A percentile compares a stretch with the other conserved stretches of the same genome.
These are phyloP conservation scores for Sordariomycetes sp. DNA, from an alignment of 2,329 filamentous ascomycete species.

Conservation along the genomic window DNA sequence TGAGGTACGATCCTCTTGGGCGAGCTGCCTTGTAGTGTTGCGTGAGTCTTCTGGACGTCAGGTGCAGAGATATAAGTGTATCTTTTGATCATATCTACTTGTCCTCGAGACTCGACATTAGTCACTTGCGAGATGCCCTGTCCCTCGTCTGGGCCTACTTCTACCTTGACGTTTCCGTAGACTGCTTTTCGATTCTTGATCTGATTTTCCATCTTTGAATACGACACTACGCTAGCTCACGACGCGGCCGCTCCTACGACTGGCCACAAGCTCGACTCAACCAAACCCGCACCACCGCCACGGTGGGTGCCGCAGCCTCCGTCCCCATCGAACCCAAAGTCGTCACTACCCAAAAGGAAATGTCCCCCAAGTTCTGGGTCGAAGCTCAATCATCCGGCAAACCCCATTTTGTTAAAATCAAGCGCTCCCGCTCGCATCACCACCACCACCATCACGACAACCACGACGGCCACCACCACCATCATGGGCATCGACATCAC, in stretches of 20 bases:
- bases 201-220: no score
- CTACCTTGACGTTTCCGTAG: neutral
- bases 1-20: no score
- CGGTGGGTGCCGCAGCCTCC: slow-evolving; percentile 9
- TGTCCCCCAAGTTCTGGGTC: slow-evolving; percentile 18
- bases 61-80: no score
- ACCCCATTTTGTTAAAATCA: slow-evolving; percentile 27
- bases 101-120: neutral
- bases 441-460: slow-evolving; percentile 10
- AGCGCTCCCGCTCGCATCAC: slow-evolving; percentile 25
- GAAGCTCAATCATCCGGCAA: slow-evolving; percentile 23
- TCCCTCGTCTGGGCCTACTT: neutral
- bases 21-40: neutral
- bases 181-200: neutral
- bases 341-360: slow-evolving; percentile 1
- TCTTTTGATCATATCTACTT: neutral
- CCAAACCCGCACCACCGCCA: slow-evolving; percentile 5
- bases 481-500: slow-evolving; percentile 6
- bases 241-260: no score
- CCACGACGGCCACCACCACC: slow-evolving; percentile 16
- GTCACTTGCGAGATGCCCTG: neutral
- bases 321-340: neutral
- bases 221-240: no score
- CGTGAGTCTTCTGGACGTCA: no score
- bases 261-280: neutral